Conservation (phyloP, 2,329 filamentous ascomycete genomes). For the Alternaria longipes region DNA sequence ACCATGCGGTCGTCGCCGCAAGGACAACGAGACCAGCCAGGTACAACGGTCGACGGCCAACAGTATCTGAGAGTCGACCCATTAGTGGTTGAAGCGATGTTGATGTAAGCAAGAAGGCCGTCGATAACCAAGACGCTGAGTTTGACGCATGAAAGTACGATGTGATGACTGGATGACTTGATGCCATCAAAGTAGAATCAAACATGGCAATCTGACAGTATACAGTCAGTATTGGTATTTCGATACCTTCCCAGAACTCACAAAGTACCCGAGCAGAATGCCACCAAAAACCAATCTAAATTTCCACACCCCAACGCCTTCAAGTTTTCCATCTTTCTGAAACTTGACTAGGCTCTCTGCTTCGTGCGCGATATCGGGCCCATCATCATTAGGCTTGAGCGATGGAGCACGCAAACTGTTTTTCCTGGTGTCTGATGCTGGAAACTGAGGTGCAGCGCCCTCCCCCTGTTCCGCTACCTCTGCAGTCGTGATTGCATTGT, state of each 20-base stretch:
- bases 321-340: constrained; percentile 44
- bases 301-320: constrained; percentile 42
- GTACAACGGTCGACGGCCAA: constrained; percentile 74
- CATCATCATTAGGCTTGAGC: constrained; percentile 35
- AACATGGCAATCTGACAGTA: constrained; percentile 60
- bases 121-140: constrained; percentile 83
- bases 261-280: constrained; percentile 51
- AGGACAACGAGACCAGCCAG: constrained; percentile 71
- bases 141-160: constrained; percentile 82
- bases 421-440: constrained; percentile 32
- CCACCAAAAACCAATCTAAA: constrained; percentile 52
- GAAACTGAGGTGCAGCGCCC: constrained; percentile 35
- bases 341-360: constrained; percentile 35
- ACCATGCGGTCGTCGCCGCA: constrained; percentile 71
- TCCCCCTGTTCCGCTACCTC: constrained; percentile 36
- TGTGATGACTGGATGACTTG: constrained; percentile 81
- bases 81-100: constrained; percentile 80
- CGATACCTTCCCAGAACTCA: constrained; percentile 28
- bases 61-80: constrained; percentile 76
- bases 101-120: constrained; percentile 78
- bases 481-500: constrained; percentile 30
- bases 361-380: constrained; percentile 26
- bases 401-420: constrained; percentile 38
- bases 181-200: constrained; percentile 83
- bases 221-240: constrained; percentile 50